Evolutionary conservation across 805 yeast genomes (phyloP), one percentile per base, ranked within the genome.

Genomic region (Metschnikowia cerradonensis): DNA sequence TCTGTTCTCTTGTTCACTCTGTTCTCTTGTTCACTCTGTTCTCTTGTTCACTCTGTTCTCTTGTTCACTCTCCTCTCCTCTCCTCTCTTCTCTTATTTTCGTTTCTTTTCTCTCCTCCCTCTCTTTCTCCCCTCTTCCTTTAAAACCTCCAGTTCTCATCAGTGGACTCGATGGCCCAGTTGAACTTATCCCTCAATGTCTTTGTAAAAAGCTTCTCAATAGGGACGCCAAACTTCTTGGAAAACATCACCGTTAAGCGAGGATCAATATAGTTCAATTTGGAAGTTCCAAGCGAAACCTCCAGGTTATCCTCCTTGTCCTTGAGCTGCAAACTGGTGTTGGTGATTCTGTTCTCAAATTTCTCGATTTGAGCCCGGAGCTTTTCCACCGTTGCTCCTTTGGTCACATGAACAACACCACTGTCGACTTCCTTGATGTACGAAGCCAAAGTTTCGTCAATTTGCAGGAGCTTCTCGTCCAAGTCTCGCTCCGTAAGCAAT

Each of bases 181-280:
- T 84, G 71, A 92, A 92, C 72, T 92, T 92, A 40, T 91, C 97
- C 54, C 97, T 75, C 49, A 92, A 73, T 0, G 98, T 88, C 71
- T 90, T 91, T 11, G 97, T 86, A 60, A 92, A 90, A 39, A 92
- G 75, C 68, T 88, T 91, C 67, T 92, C 97, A 49, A 92, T 86
- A 6, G 98, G 98, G 19, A 92, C 97, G 49, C 81, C 76, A 64
- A 73, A 90, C 68, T 83, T 88, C 67, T 90, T 91, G 47, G 96
- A 80, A 63, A 90, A 92, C 78, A 88, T 83, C 22, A 90, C 97
- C 0, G 96, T 83, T 59, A 92, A 73, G 57, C 98, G 78, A 23
- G 98, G 98, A 67, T 92, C 98, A 53, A 92, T 92, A 74, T 92
- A 92, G 68, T 92, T 92, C 77, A 88, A 82, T 73, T 92, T 92